Percentiles rank a stretch among this genome's conserved stretches.
Evolutionary conservation across 805 yeast species (phyloP).

Genomic region (Kuraishia hungarica): DNA sequence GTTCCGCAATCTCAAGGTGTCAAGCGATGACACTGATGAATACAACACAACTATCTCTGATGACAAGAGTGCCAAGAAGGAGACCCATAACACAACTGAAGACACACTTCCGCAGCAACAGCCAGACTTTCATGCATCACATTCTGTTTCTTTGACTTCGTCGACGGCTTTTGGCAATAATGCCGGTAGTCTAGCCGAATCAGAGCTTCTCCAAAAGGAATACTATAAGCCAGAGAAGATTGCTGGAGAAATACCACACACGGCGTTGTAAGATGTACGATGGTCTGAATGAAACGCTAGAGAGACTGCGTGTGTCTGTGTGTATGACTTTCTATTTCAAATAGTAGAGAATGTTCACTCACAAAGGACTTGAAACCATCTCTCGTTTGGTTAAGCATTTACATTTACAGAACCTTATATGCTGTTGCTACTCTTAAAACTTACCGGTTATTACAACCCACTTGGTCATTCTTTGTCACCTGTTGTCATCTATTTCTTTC

Average conservation of each 20-base stretch:
- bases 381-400: too few relatives aligned
- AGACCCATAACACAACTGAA: conserved; percentile 1
- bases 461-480: background rate
- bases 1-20: background rate
- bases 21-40: background rate
- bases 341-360: too few relatives aligned
- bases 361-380: too few relatives aligned
- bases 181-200: background rate
- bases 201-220: background rate
- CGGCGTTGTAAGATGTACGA: background rate
- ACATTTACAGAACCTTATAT: too few relatives aligned
- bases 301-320: too few relatives aligned
- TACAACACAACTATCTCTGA: background rate
- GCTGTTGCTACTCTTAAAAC: background rate
- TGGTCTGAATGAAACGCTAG: too few relatives aligned
- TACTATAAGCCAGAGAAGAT: background rate
- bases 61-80: conserved; percentile 1
- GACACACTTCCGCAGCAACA: background rate
- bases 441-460: too few relatives aligned
- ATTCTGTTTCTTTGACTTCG: background rate
- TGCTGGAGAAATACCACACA: background rate
- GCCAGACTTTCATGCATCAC: background rate
- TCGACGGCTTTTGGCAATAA: background rate
- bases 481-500: background rate
- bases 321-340: too few relatives aligned